Evolutionary conservation across 176 grass and related monocot species (phyloP), one percentile per base, ranked within the genome.

Genomic region (Dendrocalamus sinicus): DNA sequence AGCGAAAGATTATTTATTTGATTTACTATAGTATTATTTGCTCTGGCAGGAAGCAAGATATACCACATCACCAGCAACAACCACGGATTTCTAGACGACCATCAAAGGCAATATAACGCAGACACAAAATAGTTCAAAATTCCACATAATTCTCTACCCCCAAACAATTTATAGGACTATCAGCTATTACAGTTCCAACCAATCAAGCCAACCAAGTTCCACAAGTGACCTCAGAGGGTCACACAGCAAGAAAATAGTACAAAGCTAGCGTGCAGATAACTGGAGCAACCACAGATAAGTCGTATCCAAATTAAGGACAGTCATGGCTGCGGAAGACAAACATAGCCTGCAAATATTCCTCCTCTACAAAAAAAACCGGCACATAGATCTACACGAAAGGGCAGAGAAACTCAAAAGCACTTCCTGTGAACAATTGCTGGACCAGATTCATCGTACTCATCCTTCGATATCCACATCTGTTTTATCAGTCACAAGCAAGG

Each of bases 391-490:
- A 61, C 59, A 61, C 10, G 10, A 8, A 20, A 20, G 10, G n/a
- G n/a, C n/a, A 26, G n/a, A 61, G n/a, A 61, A 24, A 26, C 59
- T 61, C 59, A 61, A n/a, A 61, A 61, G 59, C 86, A 88, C 77
- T 88, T 88, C 79, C 86, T 81, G 79, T 88, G 86, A 68, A 88
- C 86, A 50, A 88, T 61, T 61, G 59, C n/a, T 61, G 59, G 59
- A 6, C 59, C 59, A 61, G 59, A 61, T 61, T 61, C 59, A 16
- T 88, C 86, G 9, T 88, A 88, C 79, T 88, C 86, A 2, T 80
- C 86, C 79, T 88, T 88, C 0, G 86, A 88, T 88, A 88, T 88
- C 86, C 84, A 86, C 84, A 86, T 86, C 84, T 86, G 84, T 69
- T 86, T 61, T 12, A 61, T 61, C 59, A 26, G 24, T 61, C n/a